Conservation (phyloP, 345 rosid species). For the Dovyalis caffra region DNA sequence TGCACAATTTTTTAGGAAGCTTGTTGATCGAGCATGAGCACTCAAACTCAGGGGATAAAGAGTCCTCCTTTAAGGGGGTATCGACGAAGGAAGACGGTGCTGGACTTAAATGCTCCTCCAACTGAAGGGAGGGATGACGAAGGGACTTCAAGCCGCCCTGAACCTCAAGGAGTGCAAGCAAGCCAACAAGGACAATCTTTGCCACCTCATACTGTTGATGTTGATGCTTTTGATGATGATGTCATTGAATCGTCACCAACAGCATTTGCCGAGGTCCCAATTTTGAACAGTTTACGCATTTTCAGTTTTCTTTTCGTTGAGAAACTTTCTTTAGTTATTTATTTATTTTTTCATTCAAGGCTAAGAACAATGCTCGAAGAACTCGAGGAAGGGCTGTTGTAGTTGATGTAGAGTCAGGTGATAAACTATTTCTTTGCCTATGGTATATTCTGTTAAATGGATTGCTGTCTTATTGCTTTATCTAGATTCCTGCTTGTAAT, state of each 20-base stretch:
- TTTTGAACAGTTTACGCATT: not conserved
- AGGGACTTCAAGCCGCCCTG: slow-evolving; percentile 48
- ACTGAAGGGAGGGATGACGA: slow-evolving; percentile 51
- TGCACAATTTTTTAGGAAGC: not conserved
- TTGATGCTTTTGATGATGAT: slow-evolving; percentile 81
- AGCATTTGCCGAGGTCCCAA: slow-evolving; percentile 69
- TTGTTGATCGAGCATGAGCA: slow-evolving; percentile 39
- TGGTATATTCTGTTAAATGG: not conserved
- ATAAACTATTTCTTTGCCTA: not conserved
- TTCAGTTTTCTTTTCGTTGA: too few relatives aligned
- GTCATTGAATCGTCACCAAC: slow-evolving; percentile 70
- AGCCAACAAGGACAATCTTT: slow-evolving; percentile 31
- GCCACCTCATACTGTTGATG: slow-evolving; percentile 48
- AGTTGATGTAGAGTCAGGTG: slow-evolving; percentile 80
- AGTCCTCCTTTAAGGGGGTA: slow-evolving; percentile 43
- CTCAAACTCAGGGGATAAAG: slow-evolving; percentile 31
- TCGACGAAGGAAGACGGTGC: slow-evolving; percentile 48
- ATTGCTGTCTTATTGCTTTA: not conserved
- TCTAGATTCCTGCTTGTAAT: not conserved
- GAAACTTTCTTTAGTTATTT: too few relatives aligned
- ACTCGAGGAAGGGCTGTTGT: slow-evolving; percentile 35
- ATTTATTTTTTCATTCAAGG: slow-evolving; percentile 41
- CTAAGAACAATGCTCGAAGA: slow-evolving; percentile 65
- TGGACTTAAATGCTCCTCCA: slow-evolving; percentile 53
- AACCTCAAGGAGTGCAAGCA: slow-evolving; percentile 17